Base-by-base conservation (phyloP, 768 basidiomycete genomes). In the Naganishia friedmannii region DNA sequence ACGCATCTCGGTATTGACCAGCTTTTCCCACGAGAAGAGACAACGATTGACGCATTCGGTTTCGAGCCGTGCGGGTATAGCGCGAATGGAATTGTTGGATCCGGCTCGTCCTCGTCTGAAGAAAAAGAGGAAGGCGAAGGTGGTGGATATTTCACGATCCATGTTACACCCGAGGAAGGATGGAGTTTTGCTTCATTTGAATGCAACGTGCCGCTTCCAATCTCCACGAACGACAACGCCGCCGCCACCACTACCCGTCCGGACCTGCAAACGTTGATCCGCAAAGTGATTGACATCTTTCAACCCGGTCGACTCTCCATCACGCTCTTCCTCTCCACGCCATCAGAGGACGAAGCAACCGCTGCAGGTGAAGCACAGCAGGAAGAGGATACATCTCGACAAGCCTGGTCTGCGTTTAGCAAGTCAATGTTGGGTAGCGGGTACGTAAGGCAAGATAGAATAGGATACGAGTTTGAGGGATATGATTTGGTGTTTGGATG, bases 121-220 rank as follows among this genome's bases (percentile, higher is more conserved):
- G 68, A 81, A 42, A 73, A 68, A 37, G 69, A 72, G 26, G 66
- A 57, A 26, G 65, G 68, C 26, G 77, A 76, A 21, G 87, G 87
- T 19, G 96, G 97, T 81, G 92, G 95, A 46, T 99, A 99, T 82
- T 97, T 92, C 80, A 97, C 93, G 8, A 95, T 99, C 68, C 96
- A 99, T 79, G 95, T 98, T 70, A 99, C 96, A 0, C 96, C 96
- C 31, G 96, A 98, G 81, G 88, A 91, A 76, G 95, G 91, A 68
- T 98, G 93, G 90, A 96, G 93, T 55, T 99, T 96, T 81, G 96
- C 96, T 73, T 92, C 90, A 76, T 98, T 99, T 83, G 96, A 99
- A 82, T 95, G 92, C 83, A 99, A 99, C 82, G 87, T 96, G n/a
- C 92, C 92, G 4, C 69, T 82, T 23, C 77, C 80, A 4, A 81